Evolutionary conservation across 805 yeast genomes (phyloP), one percentile per base, ranked within the genome.

Genomic region (Brettanomyces nanus): DNA sequence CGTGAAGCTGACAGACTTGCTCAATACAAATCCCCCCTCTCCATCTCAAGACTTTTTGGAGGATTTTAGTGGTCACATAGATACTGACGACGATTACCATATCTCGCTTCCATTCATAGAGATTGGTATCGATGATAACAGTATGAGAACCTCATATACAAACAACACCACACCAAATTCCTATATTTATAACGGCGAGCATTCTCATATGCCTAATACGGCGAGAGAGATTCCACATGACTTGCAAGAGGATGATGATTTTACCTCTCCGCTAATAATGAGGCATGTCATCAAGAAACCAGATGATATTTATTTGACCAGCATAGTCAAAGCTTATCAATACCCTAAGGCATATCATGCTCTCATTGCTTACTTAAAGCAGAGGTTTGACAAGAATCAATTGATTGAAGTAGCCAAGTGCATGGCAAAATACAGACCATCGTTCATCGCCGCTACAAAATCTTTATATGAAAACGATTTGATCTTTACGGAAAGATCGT

Each of bases 401-500:
- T 45, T 62, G 31, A 35, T 62, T 7, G 62, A 57, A 37, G 72
- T 77, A 31, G 69, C 76, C 15, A 73, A 75, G 61, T 61, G 73
- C 42, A 68, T 77, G 67, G 82, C 79, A 37, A 64, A 74, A 48
- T 80, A 79, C 51, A 63, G 90, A 38, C 90, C 92, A 10, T 75
- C 85, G 11, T 84, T 84, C 49, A 81, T 80, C 15, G 76, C 86
- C 17, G 80, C 87, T 1, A 83, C 86, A 35, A 76, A 83, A 48
- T 74, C 79, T 5, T 62, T 84, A 31, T 79, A 75, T 48, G 87
- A 82, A 45, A 75, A 75, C 52, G 92, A 84, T 53, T 59, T 81
- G 34, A 70, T 80, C 28, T 74, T 74, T 44, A 75, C 78, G 27
- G 82, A 76, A 45, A 49, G 76, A 33, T 69, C 75, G 10, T 70